phyloP scores from a whole-genome alignment of 2,329 filamentous ascomycete genomes.

The Fusarium siculi region DNA sequence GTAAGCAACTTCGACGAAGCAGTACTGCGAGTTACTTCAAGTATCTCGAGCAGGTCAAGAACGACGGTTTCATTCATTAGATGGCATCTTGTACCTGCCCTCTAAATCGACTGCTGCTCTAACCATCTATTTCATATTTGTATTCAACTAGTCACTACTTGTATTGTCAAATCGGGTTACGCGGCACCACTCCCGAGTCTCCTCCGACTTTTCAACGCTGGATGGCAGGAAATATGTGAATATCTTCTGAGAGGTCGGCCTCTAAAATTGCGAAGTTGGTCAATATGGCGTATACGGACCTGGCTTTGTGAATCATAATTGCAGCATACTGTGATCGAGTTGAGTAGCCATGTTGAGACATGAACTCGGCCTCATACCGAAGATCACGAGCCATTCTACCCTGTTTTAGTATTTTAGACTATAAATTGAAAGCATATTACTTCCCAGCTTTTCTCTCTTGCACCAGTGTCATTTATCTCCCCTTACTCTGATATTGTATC shows the following conservation, averaged over 20 bases:
- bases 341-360: rapidly evolving
- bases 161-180: no score
- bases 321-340: neutral
- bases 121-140: rapidly evolving
- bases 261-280: neutral
- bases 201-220: rapidly evolving
- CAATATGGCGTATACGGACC: no score
- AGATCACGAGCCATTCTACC: rapidly evolving
- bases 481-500: neutral
- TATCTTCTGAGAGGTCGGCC: rapidly evolving
- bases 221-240: neutral
- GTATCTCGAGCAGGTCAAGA: neutral
- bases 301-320: neutral
- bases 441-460: rapidly evolving
- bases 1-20: neutral
- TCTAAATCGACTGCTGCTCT: rapidly evolving
- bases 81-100: rapidly evolving
- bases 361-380: neutral
- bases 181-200: neutral
- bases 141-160: no score
- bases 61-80: neutral
- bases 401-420: neutral
- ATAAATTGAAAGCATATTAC: neutral
- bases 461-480: rapidly evolving
- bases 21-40: neutral